Base-by-base conservation (phyloP, 2,329 filamentous ascomycete species). In the Zasmidium angulare region DNA sequence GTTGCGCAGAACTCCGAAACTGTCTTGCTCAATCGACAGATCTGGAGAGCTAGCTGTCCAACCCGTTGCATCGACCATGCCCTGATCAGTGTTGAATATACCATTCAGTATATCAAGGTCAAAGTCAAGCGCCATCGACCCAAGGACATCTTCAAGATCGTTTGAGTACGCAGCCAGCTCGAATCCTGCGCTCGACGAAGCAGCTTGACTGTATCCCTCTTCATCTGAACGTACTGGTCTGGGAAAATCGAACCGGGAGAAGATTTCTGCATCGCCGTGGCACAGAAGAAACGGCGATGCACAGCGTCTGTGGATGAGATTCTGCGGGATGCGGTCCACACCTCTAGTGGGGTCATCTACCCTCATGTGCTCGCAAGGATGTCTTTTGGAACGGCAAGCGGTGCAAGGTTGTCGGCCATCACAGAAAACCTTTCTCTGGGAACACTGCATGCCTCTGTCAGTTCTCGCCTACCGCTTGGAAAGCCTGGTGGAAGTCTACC, bases 321-420 rank as follows among this genome's bases (percentile, higher is more conserved):
- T n/a, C n/a, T n/a, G n/a, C n/a, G n/a, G n/a, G n/a, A n/a, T n/a
- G n/a, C n/a, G n/a, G n/a, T n/a, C n/a, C n/a, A n/a, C 29, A 36
- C 14, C 14, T 36, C 14, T 14, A 36, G 29, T 14, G 7, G 29
- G 7, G 7, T 36, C 29, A 36, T 36, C 14, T 36, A 7, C 7
- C 29, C 7, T 14, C 14, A 36, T 36, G 29, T n/a, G 29, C 14
- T 36, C 17, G 46, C 10, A 29, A 24, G 47, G 36, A 55, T 47
- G 24, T 55, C 40, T 46, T 55, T 40, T 50, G 17, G 21, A 23
- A 21, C 26, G 29, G 26, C 58, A 60, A 11, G 58, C 52, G 17
- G 40, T 20, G 53, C 58, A 60, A 23, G 58, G 58, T 2, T 22
- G 43, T 3, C 14, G n/a, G 21, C 53, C 58, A 53, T 56, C 58